Conservation (phyloP, 2,329 filamentous ascomycete species). For the Rachicladosporium sp. region DNA sequence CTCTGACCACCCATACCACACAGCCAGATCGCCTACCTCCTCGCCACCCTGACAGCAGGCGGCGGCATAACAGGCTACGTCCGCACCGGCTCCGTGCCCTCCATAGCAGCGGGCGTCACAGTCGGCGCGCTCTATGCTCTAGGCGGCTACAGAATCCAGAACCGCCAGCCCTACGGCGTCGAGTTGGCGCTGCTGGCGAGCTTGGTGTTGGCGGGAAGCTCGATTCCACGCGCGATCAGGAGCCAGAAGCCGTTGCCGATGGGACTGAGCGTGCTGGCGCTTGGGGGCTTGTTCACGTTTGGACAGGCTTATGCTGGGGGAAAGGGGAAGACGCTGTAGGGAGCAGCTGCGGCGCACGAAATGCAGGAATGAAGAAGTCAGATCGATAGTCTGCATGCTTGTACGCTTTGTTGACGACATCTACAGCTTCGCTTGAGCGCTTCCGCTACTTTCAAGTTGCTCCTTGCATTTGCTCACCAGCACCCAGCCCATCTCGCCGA, state of each 20-base stretch:
- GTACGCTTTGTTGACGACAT: too few relatives aligned
- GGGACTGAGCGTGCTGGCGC: slow-evolving; percentile 64
- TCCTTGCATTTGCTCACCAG: too few relatives aligned
- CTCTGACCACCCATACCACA: not conserved
- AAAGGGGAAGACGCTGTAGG: slow-evolving; percentile 4
- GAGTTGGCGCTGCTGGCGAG: slow-evolving; percentile 85
- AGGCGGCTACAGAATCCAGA: slow-evolving; percentile 68
- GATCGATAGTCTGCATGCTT: too few relatives aligned
- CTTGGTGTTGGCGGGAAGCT: slow-evolving; percentile 67
- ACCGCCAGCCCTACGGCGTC: slow-evolving; percentile 64
- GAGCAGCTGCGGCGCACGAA: too few relatives aligned
- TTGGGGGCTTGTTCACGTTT: slow-evolving; percentile 69
- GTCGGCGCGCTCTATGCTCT: slow-evolving; percentile 71
- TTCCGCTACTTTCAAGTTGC: too few relatives aligned
- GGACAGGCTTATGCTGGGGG: slow-evolving; percentile 49
- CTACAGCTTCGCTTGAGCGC: too few relatives aligned
- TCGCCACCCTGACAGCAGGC: slow-evolving; percentile 70
- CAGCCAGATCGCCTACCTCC: slow-evolving; percentile 53
- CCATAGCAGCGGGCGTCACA: slow-evolving; percentile 68
- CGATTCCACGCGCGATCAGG: slow-evolving; percentile 76
- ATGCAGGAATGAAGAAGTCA: too few relatives aligned
- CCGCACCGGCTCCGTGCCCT: slow-evolving; percentile 74
- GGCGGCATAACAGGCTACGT: slow-evolving; percentile 82
- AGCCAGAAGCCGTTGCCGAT: slow-evolving; percentile 74
- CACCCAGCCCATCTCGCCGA: slow-evolving; percentile 68